These are phyloP conservation scores for Fusarium piperis DNA, from an alignment of 2,329 filamentous ascomycete species.

Conservation along the genomic window DNA sequence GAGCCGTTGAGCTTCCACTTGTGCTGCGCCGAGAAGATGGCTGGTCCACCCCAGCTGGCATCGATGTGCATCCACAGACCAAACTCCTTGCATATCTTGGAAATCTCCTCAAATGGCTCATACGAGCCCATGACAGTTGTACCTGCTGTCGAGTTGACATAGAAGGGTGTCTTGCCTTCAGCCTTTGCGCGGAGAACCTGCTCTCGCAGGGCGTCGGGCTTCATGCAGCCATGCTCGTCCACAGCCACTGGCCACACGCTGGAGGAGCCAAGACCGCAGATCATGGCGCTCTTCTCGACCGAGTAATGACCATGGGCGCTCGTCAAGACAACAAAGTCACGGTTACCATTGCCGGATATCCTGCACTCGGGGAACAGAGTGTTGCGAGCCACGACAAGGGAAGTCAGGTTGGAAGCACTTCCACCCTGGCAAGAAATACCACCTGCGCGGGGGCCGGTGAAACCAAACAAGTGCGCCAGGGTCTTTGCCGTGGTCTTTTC, in stretches of 20 bases:
- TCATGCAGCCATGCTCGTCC: constrained; percentile 78
- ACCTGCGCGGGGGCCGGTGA: constrained; percentile 74
- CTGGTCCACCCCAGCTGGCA: constrained; percentile 88
- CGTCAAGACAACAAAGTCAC: constrained; percentile 85
- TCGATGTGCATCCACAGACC: constrained; percentile 94
- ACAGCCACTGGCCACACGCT: constrained; percentile 80
- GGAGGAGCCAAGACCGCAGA: constrained; percentile 81
- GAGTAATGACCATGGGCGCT: constrained; percentile 93
- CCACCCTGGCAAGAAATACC: constrained; percentile 86
- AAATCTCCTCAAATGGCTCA: constrained; percentile 79
- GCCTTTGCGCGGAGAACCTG: constrained; percentile 69
- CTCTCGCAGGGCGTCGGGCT: constrained; percentile 69
- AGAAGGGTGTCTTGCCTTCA: constrained; percentile 84
- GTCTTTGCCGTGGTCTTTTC: constrained; percentile 83
- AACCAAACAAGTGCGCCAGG: constrained; percentile 81
- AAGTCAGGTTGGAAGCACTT: constrained; percentile 84
- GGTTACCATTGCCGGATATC: constrained; percentile 70
- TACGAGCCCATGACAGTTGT: constrained; percentile 93
- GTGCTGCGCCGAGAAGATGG: constrained; percentile 77
- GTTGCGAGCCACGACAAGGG: constrained; percentile 88
- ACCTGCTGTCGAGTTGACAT: constrained; percentile 94
- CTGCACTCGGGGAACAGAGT: constrained; percentile 84
- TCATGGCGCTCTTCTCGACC: constrained; percentile 92
- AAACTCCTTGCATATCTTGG: constrained; percentile 74
- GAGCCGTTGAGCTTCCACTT: constrained; percentile 73